Conservation (phyloP, 2,329 filamentous ascomycete species). For the Graphiopsis chlorocephala region DNA sequence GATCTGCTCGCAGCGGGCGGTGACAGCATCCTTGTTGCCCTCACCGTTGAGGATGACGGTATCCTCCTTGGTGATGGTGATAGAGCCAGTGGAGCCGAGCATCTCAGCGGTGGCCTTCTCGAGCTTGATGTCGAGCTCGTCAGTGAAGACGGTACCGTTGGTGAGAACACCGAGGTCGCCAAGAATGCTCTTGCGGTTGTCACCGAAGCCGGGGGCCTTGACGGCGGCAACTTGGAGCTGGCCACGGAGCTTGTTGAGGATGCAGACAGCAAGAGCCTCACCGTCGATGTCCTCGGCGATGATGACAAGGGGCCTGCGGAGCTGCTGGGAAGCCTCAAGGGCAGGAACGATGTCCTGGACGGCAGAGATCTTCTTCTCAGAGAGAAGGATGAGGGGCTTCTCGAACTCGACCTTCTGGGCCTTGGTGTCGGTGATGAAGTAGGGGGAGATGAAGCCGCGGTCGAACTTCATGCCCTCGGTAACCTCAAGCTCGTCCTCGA, state of each 20-base stretch:
- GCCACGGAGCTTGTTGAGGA: constrained; percentile 99
- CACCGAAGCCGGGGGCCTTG: constrained; percentile 98
- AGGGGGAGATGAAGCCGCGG: constrained; percentile 95
- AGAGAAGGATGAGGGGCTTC: constrained; percentile 97
- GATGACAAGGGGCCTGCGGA: constrained; percentile 93
- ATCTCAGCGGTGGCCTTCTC: constrained; percentile 96
- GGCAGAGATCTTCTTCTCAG: constrained; percentile 99
- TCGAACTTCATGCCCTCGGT: constrained; percentile 99
- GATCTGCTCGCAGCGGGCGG: constrained; percentile 98
- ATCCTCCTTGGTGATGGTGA: constrained; percentile 99
- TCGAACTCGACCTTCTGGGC: constrained; percentile 98
- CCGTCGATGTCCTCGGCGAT: constrained; percentile 99
- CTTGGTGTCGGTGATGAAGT: constrained; percentile 99
- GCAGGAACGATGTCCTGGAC: constrained; percentile 98
- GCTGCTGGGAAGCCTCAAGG: constrained; percentile 93
- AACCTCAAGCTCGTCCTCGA: constrained; percentile 95
- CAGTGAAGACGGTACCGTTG: constrained; percentile 95
- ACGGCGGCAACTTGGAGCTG: constrained; percentile 98
- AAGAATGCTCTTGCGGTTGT: constrained; percentile 99
- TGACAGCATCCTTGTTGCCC: constrained; percentile 87
- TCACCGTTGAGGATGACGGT: constrained; percentile 98
- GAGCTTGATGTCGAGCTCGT: constrained; percentile 98
- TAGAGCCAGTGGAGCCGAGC: constrained; percentile 94
- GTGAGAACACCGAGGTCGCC: constrained; percentile 94
- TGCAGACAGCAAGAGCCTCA: constrained; percentile 97